Conservation (phyloP, 306 rosid genomes). For the Cicer yamashitae region DNA sequence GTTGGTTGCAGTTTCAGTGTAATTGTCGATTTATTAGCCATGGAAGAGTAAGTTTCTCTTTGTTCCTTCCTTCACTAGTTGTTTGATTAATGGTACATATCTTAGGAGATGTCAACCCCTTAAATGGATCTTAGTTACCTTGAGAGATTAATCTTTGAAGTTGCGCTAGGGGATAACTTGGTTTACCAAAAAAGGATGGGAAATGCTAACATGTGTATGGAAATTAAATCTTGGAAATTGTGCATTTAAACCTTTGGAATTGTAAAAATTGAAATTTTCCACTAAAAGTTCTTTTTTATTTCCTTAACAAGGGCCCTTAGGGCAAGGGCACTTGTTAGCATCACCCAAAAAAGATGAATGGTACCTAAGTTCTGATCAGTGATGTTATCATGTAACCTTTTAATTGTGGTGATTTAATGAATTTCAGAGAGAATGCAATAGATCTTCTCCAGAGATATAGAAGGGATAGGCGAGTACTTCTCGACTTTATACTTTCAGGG, state of each 20-base stretch:
- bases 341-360: background rate
- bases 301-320: too few relatives aligned
- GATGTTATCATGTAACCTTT: conserved; percentile 26
- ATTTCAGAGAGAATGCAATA: conserved; percentile 69
- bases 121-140: too few relatives aligned
- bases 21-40: conserved; percentile 44
- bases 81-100: conserved; percentile 25
- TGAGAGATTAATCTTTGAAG: too few relatives aligned
- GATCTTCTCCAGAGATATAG: conserved; percentile 87
- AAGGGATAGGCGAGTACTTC: conserved; percentile 86
- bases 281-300: too few relatives aligned
- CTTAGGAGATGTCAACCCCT: too few relatives aligned
- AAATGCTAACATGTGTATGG: too few relatives aligned
- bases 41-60: conserved; percentile 82
- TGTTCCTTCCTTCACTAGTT: conserved; percentile 27
- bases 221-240: too few relatives aligned
- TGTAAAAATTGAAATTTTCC: too few relatives aligned
- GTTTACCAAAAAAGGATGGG: too few relatives aligned
- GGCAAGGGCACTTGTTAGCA: too few relatives aligned
- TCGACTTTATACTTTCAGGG: conserved; percentile 89
- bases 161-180: too few relatives aligned
- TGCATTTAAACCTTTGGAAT: too few relatives aligned
- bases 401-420: conserved; percentile 34
- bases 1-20: conserved; percentile 39
- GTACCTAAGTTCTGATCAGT: conserved; percentile 4